phyloP scores from a whole-genome alignment of 1,284 basidiomycete genomes.

The Cutaneotrichosporon mucoides region DNA sequence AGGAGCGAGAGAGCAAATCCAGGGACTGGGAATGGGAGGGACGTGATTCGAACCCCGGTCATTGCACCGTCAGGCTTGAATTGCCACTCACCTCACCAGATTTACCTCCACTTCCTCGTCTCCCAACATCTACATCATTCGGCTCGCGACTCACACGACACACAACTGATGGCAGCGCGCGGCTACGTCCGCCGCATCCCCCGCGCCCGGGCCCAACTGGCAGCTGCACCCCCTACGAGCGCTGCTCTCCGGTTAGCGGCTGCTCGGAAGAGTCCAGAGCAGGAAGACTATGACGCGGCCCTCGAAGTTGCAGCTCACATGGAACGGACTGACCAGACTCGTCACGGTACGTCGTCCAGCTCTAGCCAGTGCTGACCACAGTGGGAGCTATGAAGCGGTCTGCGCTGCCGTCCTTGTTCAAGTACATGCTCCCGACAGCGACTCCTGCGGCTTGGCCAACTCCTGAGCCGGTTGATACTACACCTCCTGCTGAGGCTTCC shows the following conservation, averaged over 20 bases:
- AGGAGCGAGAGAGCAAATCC: no score
- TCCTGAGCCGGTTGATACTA: neutral
- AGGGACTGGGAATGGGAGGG: no score
- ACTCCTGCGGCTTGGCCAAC: neutral
- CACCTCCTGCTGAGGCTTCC: neutral
- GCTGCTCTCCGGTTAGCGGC: neutral
- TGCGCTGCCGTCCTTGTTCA: slow-evolving; percentile 21
- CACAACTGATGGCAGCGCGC: neutral
- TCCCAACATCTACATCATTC: no score
- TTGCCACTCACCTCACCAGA: no score
- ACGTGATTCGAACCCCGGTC: no score
- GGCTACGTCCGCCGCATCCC: neutral
- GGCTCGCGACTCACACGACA: neutral
- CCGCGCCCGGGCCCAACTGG: neutral
- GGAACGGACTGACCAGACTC: neutral
- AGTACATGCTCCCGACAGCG: slow-evolving; percentile 8
- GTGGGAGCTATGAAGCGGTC: slow-evolving; percentile 6
- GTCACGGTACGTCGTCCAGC: neutral
- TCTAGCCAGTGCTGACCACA: neutral
- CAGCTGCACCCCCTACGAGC: neutral
- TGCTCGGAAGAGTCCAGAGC: slow-evolving; percentile 1
- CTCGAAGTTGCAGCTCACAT: neutral
- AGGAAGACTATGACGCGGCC: slow-evolving; percentile 8
- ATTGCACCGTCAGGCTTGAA: no score
- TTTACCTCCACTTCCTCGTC: no score